phyloP scores from a whole-genome alignment of 306 rosid genomes.

The Notholithocarpus densiflorus region DNA sequence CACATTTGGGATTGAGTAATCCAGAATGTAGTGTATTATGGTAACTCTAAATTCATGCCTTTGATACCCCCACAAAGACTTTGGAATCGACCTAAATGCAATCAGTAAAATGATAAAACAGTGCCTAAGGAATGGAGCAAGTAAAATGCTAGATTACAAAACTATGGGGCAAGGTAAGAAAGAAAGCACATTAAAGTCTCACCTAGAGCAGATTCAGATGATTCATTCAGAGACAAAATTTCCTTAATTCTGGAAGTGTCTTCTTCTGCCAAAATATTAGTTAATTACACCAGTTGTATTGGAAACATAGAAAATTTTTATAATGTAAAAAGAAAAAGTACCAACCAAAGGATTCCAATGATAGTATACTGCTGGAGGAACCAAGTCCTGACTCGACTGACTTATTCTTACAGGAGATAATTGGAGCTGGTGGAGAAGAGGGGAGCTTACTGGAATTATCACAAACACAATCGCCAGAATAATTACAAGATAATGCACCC shows the following conservation, averaged over 20 bases:
- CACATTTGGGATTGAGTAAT: not conserved
- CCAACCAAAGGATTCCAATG: conserved; percentile 50
- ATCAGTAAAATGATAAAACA: not conserved
- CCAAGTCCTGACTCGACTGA: conserved; percentile 18
- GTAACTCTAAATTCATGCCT: no score
- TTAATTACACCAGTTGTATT: conserved; percentile 2
- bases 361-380: conserved; percentile 30
- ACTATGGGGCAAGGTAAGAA: not conserved
- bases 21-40: not conserved
- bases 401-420: conserved; percentile 23
- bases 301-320: conserved; percentile 10
- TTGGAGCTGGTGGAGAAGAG: conserved; percentile 22
- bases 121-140: not conserved
- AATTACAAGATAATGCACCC: conserved; percentile 23
- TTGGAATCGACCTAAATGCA: not conserved
- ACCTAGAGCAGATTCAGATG: conserved; percentile 24
- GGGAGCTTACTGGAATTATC: conserved; percentile 14
- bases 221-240: conserved; percentile 20
- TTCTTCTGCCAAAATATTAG: conserved; percentile 23
- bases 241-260: conserved; percentile 23
- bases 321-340: conserved; percentile 20
- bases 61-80: not conserved
- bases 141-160: not conserved
- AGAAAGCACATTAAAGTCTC: conserved; percentile 15
- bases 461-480: conserved; percentile 21